A percentile compares a stretch with the other conserved stretches of the same genome.
Evolutionary conservation across 2,329 filamentous ascomycete genomes (phyloP).

Genomic region (Aspergillus japonicus): DNA sequence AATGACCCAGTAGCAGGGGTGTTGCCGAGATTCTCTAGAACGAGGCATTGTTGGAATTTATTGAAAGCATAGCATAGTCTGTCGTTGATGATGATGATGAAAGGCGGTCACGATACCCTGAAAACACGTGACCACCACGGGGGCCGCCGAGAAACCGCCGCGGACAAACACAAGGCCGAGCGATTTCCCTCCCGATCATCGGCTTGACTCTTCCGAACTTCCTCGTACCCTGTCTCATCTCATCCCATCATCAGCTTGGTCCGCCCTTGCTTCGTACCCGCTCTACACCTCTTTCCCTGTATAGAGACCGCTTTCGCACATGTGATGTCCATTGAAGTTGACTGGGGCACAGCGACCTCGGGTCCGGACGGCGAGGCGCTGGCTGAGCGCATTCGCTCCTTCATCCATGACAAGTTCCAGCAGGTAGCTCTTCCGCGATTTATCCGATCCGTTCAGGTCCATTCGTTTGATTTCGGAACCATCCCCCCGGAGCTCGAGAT

Average conservation of each 20-base stretch:
- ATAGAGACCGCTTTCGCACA: constrained; percentile 14
- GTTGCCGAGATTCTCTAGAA: neutral
- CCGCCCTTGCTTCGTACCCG: neutral
- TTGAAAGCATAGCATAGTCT: neutral
- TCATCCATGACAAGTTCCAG: constrained; percentile 96
- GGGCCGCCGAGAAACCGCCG: neutral
- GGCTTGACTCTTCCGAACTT: too few species aligned
- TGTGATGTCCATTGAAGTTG: constrained; percentile 93
- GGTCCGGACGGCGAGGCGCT: constrained; percentile 83
- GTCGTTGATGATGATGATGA: neutral
- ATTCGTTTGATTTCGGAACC: constrained; percentile 87
- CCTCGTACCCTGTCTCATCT: too few species aligned
- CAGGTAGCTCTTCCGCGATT: constrained; percentile 87
- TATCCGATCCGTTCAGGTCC: constrained; percentile 92
- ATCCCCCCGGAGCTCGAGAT: constrained; percentile 83
- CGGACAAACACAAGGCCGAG: neutral
- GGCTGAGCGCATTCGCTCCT: constrained; percentile 82
- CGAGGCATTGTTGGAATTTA: neutral
- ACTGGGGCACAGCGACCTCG: constrained; percentile 89
- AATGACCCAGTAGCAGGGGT: neutral
- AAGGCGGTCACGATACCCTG: neutral
- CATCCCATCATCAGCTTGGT: neutral
- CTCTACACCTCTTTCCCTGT: neutral
- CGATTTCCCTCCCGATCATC: neutral
- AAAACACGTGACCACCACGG: neutral